Evolutionary conservation across 2,329 filamentous ascomycete genomes (phyloP).

Genomic region (Geosmithia putterillii): DNA sequence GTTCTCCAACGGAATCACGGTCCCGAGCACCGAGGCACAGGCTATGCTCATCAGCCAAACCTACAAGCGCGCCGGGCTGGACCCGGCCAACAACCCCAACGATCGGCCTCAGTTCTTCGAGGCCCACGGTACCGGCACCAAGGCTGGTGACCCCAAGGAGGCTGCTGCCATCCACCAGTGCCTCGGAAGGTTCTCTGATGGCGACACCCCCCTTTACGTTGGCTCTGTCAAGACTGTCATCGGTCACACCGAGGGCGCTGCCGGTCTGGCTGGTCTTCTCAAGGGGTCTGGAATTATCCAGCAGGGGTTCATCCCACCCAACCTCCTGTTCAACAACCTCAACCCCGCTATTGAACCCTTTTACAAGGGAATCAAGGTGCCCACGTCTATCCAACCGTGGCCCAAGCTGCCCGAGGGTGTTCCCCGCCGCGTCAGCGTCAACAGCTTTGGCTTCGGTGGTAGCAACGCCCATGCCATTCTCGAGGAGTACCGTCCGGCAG

Average conservation of each 20-base stretch:
- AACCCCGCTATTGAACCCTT: slow-evolving; percentile 18
- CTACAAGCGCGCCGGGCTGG: slow-evolving; percentile 17
- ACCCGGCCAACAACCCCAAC: slow-evolving; percentile 7
- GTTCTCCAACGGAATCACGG: slow-evolving; percentile 37
- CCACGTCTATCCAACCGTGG: slow-evolving; percentile 4
- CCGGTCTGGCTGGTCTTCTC: too few species aligned
- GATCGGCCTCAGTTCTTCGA: slow-evolving; percentile 23
- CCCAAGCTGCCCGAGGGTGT: slow-evolving; percentile 2
- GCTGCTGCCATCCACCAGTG: slow-evolving; percentile 3
- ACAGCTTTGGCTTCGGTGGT: slow-evolving; percentile 27
- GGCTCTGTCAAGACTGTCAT: slow-evolving; percentile 15
- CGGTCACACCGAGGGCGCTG: too few species aligned
- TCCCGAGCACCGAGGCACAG: slow-evolving; percentile 39
- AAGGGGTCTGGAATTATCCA: slow-evolving; percentile 39
- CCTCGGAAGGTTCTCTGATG: too few species aligned
- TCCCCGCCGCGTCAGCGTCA: slow-evolving; percentile 8
- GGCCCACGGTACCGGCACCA: slow-evolving; percentile 35
- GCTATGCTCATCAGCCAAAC: slow-evolving; percentile 21
- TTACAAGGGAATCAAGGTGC: slow-evolving; percentile 5
- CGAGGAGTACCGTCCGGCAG: slow-evolving; percentile 6
- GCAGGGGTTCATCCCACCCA: slow-evolving; percentile 34
- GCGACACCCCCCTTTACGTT: slow-evolving; percentile 9
- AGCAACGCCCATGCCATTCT: slow-evolving; percentile 29
- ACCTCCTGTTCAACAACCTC: slow-evolving; percentile 33
- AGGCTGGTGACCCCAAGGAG: slow-evolving; percentile 13